Evolutionary conservation across 106 monocot genomes (phyloP).

Genomic region (Agapanthus africanus): DNA sequence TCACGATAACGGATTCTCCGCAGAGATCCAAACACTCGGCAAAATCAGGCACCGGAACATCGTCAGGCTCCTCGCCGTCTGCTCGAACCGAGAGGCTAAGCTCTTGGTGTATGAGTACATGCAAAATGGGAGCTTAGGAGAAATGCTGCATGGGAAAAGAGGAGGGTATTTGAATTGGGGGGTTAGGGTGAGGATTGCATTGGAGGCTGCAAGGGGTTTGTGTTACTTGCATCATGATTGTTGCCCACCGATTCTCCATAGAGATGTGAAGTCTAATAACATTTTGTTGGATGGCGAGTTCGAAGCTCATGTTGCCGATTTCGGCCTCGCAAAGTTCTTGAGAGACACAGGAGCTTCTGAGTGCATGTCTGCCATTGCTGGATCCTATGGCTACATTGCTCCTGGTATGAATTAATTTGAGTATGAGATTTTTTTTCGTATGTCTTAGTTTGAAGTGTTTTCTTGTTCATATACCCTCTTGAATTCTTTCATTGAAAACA

Average conservation of each 20-base stretch:
- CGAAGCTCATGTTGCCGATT: conserved; percentile 57
- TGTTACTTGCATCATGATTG: conserved; percentile 57
- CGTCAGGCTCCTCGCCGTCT: conserved; percentile 36
- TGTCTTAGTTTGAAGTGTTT: background rate
- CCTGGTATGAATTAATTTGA: conserved; percentile 29
- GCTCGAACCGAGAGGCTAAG: conserved; percentile 34
- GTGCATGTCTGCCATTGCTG: conserved; percentile 57
- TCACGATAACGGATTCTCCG: conserved; percentile 43
- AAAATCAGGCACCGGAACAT: conserved; percentile 58
- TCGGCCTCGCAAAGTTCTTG: conserved; percentile 57
- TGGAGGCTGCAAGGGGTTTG: conserved; percentile 43
- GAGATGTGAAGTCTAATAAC: conserved; percentile 37
- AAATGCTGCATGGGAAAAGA: conserved; percentile 49
- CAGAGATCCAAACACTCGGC: conserved; percentile 50
- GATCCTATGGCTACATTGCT: conserved; percentile 61
- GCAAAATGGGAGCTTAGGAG: conserved; percentile 54
- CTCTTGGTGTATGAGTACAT: conserved; percentile 55
- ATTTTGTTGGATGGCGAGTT: conserved; percentile 18
- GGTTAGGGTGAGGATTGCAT: conserved; percentile 33
- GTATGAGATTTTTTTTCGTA: background rate
- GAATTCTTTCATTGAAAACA: too few species aligned
- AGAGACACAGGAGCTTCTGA: conserved; percentile 33
- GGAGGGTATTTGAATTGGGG: conserved; percentile 38
- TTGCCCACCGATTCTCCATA: conserved; percentile 39
- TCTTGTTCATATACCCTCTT: background rate